Evolutionary conservation across 768 basidiomycete genomes (phyloP), one percentile per base, ranked within the genome.

Genomic region (Naganishia kalamii): DNA sequence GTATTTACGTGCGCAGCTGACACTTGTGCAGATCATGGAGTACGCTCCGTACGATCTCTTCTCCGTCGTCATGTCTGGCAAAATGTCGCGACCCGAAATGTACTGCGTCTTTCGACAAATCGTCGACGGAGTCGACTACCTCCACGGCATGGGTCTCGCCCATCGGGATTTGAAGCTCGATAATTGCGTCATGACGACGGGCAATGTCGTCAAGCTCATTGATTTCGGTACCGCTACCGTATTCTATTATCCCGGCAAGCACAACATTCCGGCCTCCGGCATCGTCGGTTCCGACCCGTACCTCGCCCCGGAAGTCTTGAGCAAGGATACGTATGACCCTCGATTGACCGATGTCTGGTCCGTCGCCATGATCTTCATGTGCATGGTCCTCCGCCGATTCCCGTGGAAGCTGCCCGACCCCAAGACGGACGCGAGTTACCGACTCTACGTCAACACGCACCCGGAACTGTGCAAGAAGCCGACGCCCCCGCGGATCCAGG

Each of bases 161-260:
- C 96, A 99, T 75, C 90, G 96, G 48, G 96, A 99, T 79, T 86
- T 99, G 80, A 99, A 99, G 79, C 88, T 99, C 66, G 96, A 99
- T 81, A 99, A 99, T 78, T 98, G 96, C 79, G 96, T 99, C 81
- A 96, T 99, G 90, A 94, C 89, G n/a, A 81, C 82, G 3, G 83
- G 88, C 74, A 92, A 97, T 75, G 85, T 96, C 70, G 90, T 99
- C 81, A 99, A 99, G 78, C 84, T 99, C 70, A 99, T 99, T 80
- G 96, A 99, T 80, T 99, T 99, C 80, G 96, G 96, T 60, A 99
- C 96, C 5, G 96, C 96, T n/a, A 92, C 92, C 69, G 93, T 99
- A 66, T 99, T 99, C 81, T 92, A 96, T 71, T 99, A 98, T 75
- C 96, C 96, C 0, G 94, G 92, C 65, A 92, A 92, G 79, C 84